A percentile compares a stretch with the other conserved stretches of the same genome.
These are phyloP conservation scores for Yarrowia sp. DNA, from an alignment of 805 yeast genomes.

Conservation along the genomic window DNA sequence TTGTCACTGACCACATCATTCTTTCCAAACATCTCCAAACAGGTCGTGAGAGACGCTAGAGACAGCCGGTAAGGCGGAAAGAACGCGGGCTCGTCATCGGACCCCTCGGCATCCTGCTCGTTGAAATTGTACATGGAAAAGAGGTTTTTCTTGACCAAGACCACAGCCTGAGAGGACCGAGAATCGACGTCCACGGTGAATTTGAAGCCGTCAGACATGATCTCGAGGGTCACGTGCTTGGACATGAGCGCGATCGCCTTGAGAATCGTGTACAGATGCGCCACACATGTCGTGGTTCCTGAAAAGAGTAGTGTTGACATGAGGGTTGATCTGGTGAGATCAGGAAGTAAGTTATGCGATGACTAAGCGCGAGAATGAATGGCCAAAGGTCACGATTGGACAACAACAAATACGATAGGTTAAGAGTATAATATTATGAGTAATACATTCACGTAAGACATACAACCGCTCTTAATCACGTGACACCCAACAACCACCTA, in stretches of 20 bases:
- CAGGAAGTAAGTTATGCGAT: too few species aligned
- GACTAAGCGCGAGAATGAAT: too few species aligned
- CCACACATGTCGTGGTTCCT: constrained; percentile 57
- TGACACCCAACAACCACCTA: neutral
- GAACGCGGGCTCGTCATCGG: constrained; percentile 16
- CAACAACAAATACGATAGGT: too few species aligned
- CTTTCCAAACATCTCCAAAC: constrained; percentile 45
- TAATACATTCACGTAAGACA: too few species aligned
- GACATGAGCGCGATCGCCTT: constrained; percentile 55
- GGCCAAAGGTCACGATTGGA: too few species aligned
- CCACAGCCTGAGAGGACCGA: constrained; percentile 44
- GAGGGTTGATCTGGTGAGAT: neutral
- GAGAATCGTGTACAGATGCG: constrained; percentile 57
- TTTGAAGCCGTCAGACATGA: constrained; percentile 60
- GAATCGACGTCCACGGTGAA: constrained; percentile 54
- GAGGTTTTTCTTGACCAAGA: constrained; percentile 42
- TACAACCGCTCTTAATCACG: neutral
- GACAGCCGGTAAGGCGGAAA: constrained; percentile 42
- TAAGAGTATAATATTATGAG: neutral
- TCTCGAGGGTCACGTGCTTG: constrained; percentile 52
- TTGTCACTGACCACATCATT: constrained; percentile 18
- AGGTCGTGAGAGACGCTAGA: constrained; percentile 43
- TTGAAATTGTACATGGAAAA: constrained; percentile 43
- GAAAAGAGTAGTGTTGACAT: constrained; percentile 47
- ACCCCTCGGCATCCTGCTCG: constrained; percentile 15